These are phyloP conservation scores for Cryphonectria radicalis DNA, from an alignment of 2,329 filamentous ascomycete genomes.

Conservation along the genomic window DNA sequence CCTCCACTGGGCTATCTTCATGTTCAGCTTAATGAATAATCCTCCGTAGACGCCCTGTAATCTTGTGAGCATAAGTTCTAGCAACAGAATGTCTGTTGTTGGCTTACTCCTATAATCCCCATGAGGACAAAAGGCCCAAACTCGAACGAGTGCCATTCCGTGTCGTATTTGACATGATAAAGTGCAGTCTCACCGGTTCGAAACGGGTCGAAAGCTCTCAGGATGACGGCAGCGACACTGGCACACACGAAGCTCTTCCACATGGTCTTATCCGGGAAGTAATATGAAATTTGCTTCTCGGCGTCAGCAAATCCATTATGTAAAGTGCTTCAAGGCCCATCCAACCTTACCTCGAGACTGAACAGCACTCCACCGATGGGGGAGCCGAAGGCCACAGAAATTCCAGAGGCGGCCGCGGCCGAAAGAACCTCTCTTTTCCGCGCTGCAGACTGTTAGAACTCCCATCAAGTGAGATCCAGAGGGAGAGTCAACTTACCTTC, in stretches of 20 bases:
- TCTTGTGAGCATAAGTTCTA: neutral
- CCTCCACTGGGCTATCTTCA: conserved; percentile 82
- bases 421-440: conserved; percentile 93
- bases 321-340: too few relatives aligned
- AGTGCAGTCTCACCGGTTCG: conserved; percentile 93
- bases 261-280: conserved; percentile 99
- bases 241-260: conserved; percentile 99
- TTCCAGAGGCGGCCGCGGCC: conserved; percentile 87
- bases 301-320: conserved; percentile 1
- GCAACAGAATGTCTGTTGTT: neutral
- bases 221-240: conserved; percentile 94
- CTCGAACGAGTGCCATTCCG: conserved; percentile 93
- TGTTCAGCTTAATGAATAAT: conserved; percentile 93
- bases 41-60: conserved; percentile 83
- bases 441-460: conserved; percentile 54
- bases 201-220: conserved; percentile 93
- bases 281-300: conserved; percentile 84
- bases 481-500: conserved; percentile 64
- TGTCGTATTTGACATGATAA: conserved; percentile 93
- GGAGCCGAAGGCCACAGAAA: conserved; percentile 91
- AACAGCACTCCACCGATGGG: conserved; percentile 95
- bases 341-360: conserved; percentile 73
- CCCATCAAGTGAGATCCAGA: neutral
- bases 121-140: conserved; percentile 85
- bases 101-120: conserved; percentile 74